Conservation (phyloP, 352 stramenopile species). For the Phytopythium vexans region DNA sequence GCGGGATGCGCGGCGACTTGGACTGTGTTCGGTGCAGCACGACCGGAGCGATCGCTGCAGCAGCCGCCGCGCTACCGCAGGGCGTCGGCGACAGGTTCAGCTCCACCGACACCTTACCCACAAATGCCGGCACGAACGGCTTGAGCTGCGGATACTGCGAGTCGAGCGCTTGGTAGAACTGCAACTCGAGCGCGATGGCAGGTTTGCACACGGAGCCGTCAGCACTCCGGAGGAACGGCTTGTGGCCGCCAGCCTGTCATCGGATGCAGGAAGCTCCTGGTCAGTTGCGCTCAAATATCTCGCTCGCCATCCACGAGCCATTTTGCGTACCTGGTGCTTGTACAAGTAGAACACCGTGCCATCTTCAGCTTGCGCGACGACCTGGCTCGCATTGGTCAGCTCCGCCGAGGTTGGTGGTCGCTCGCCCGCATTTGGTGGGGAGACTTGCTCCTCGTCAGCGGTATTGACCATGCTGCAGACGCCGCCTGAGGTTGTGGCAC, state of each 20-base stretch:
- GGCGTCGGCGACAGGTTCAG: slow-evolving; percentile 13
- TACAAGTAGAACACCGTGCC: slow-evolving; percentile 76
- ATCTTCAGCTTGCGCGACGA: slow-evolving; percentile 63
- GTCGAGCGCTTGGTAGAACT: slow-evolving; percentile 70
- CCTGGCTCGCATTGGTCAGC: slow-evolving; percentile 35
- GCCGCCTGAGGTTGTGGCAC: too few relatives aligned
- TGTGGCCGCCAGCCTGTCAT: slow-evolving; percentile 63
- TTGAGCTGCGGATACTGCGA: slow-evolving; percentile 51
- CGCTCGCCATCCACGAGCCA: too few relatives aligned
- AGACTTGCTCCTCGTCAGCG: neutral
- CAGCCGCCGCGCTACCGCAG: neutral
- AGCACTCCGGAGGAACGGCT: slow-evolving; percentile 59
- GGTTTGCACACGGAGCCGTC: slow-evolving; percentile 75
- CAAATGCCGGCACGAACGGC: slow-evolving; percentile 62
- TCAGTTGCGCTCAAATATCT: neutral
- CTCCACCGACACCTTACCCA: slow-evolving; percentile 65
- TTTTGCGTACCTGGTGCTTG: slow-evolving; percentile 55
- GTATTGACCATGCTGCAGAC: too few relatives aligned
- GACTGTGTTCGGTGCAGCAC: slow-evolving; percentile 2
- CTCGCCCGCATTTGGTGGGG: neutral
- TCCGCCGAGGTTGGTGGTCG: slow-evolving; percentile 7
- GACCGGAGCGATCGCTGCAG: neutral
- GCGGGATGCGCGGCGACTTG: slow-evolving; percentile 9
- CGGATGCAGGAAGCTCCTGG: neutral
- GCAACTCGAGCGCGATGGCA: slow-evolving; percentile 62